A percentile compares a stretch with the other conserved stretches of the same genome.
phyloP scores from a whole-genome alignment of 768 basidiomycete genomes.

The Phaeotremella fagi region DNA sequence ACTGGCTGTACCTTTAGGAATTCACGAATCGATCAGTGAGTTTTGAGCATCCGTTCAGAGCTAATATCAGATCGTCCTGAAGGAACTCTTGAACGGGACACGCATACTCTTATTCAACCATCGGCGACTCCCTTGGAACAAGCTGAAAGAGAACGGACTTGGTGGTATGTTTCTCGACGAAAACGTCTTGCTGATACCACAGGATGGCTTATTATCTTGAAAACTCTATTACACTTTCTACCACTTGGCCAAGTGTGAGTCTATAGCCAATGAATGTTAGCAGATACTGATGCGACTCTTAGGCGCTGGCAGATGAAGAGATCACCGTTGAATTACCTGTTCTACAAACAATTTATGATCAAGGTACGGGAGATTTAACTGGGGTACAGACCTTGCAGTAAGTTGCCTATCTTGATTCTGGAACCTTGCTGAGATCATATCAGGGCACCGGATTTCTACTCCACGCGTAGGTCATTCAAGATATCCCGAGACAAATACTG shows the following conservation, averaged over 20 bases:
- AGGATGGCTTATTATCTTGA: constrained; percentile 32
- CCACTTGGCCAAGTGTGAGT: constrained; percentile 27
- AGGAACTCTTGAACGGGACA: constrained; percentile 1
- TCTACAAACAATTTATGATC: constrained; percentile 23
- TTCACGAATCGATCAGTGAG: constrained; percentile 33
- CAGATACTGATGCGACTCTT: not conserved
- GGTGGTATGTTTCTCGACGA: constrained; percentile 22
- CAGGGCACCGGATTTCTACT: constrained; percentile 5
- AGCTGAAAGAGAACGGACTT: constrained; percentile 33
- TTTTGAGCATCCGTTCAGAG: not conserved
- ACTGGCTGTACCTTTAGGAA: constrained; percentile 24
- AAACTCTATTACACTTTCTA: constrained; percentile 7
- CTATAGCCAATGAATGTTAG: not conserved
- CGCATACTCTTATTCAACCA: constrained; percentile 12
- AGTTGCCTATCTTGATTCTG: not conserved
- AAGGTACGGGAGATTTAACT: constrained; percentile 13
- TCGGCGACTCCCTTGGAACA: constrained; percentile 18
- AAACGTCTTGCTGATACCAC: not conserved
- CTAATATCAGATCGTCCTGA: constrained; percentile 10
- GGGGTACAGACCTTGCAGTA: constrained; percentile 30
- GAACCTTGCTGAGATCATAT: not conserved
- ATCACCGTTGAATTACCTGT: constrained; percentile 38
- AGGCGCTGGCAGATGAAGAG: constrained; percentile 30
- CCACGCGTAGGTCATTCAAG: constrained; percentile 3
- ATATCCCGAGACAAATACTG: too few relatives aligned